These are phyloP conservation scores for Linnemannia hyalina DNA, from an alignment of 192 early-diverging fungal genomes.

Conservation along the genomic window DNA sequence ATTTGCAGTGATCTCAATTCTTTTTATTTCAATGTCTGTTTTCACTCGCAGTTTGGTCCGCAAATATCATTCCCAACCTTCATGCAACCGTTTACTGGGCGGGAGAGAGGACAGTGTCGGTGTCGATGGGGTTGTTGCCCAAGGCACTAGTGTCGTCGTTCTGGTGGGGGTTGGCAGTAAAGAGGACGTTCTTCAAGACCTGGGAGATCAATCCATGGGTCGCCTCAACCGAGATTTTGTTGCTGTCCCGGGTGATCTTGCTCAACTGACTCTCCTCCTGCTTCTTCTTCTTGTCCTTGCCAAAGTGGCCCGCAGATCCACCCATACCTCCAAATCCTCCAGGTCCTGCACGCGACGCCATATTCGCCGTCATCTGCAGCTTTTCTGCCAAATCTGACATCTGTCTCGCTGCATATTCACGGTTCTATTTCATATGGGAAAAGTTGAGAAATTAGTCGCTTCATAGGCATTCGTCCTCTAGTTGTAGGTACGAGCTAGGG, in stretches of 20 bases:
- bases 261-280: conserved; percentile 72
- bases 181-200: conserved; percentile 85
- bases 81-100: background rate
- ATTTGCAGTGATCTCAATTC: background rate
- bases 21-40: background rate
- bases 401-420: conserved; percentile 83
- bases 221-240: conserved; percentile 85
- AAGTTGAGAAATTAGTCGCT: background rate
- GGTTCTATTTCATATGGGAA: conserved; percentile 68
- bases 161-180: conserved; percentile 63
- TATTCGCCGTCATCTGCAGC: conserved; percentile 79
- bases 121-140: background rate
- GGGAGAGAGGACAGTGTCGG: background rate
- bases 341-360: conserved; percentile 63
- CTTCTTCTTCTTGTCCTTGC: conserved; percentile 67
- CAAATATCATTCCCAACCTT: background rate
- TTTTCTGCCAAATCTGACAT: conserved; percentile 87
- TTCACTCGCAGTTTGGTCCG: background rate
- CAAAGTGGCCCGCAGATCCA: background rate
- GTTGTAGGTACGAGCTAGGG: background rate
- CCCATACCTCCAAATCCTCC: conserved; percentile 59
- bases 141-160: conserved; percentile 14
- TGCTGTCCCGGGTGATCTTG: conserved; percentile 81
- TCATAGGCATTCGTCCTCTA: background rate
- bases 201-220: conserved; percentile 86